Conservation (phyloP, 169 alveolate genomes). For the Eimeria necatrix region DNA sequence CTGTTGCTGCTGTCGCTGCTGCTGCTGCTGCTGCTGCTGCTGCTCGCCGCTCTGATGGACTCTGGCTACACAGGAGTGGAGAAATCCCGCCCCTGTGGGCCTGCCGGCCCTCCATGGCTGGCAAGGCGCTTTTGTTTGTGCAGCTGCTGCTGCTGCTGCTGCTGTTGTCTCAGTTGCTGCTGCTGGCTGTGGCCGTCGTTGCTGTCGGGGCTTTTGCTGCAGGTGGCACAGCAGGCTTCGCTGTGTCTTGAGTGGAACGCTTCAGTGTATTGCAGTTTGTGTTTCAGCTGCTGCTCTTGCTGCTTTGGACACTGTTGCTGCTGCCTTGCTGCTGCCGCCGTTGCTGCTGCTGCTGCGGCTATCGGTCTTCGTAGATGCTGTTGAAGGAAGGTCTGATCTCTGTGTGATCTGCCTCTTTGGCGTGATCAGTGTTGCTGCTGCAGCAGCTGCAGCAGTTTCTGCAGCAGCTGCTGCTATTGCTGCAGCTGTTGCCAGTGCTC, state of each 20-base stretch:
- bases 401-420: background rate
- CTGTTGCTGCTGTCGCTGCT: no score
- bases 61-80: no score
- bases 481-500: constrained; percentile 5
- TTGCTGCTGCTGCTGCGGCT: background rate
- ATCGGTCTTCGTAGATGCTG: background rate
- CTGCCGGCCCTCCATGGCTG: no score
- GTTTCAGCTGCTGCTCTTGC: background rate
- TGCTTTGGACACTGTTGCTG: background rate
- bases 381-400: background rate
- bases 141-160: background rate
- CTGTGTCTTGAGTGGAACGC: no score
- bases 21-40: no score
- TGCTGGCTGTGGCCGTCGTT: background rate
- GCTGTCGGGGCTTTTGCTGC: background rate
- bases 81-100: no score
- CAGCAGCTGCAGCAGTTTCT: background rate
- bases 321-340: background rate
- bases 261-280: background rate
- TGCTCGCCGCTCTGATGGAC: no score
- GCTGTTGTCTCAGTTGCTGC: background rate
- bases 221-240: no score
- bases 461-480: constrained; percentile 21
- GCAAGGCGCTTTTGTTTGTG: no score
- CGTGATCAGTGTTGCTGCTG: background rate